Base-by-base conservation (phyloP, 768 basidiomycete genomes). In the Collybiopsis luxurians region DNA sequence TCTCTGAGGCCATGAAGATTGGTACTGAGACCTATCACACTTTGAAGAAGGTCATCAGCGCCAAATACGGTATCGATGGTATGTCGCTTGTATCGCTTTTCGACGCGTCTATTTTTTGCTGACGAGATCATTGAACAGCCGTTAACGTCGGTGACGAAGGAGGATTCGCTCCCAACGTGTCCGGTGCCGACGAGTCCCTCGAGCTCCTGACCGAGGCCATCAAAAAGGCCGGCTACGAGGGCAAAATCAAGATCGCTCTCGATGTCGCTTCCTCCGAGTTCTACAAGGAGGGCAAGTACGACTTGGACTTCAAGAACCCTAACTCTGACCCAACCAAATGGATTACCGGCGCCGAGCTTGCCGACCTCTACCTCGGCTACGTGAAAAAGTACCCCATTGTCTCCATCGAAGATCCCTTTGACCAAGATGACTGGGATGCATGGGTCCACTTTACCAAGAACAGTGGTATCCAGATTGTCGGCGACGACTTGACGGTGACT, bases 131-230 rank as follows among this genome's bases (percentile, higher is more conserved):
- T 48, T 43, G 57, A 53, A 17, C 64, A 97, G 96, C 96, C 65
- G 93, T 95, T 72, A 99, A 98, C 70, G 96, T 99, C 65, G 97
- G 97, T 77, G 97, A 99, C 65, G 97, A 99, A 81, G 97, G 97
- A 77, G 97, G 97, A 58, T 99, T 99, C 68, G 97, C 97, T 30
- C 97, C 97, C 64, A 98, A 98, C 77, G 96, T 98, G 63, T 86
- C 87, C 58, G 92, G 95, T 66, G 94, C 97, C 58, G 97, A 98
- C 60, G 97, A 98, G 73, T 92, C 95, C 34, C 92, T 98, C 61
- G 96, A 99, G 66, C 86, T 99, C 66, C 83, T 99, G 60, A 82
- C 84, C 42, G 93, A 96, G 72, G 97, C 97, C 66, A 98, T 99
- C 81, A 89, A 91, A 75, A 92, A 94, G 79, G 95, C 97, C 24